Conservation (phyloP, 306 rosid genomes). For the Delonix regia region DNA sequence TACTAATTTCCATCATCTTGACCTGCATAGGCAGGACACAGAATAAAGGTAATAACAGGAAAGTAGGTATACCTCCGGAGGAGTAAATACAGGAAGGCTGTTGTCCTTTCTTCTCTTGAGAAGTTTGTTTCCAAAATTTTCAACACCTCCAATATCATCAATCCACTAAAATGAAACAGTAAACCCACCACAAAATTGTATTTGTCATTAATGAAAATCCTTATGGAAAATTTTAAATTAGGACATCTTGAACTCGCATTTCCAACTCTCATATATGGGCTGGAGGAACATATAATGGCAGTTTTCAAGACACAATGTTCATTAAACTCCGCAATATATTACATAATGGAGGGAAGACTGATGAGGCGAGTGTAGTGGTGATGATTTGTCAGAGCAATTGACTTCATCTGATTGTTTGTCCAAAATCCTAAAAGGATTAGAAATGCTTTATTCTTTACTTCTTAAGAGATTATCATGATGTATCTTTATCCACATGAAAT, state of each 20-base stretch:
- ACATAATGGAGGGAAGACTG: neutral
- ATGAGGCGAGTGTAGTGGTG: neutral
- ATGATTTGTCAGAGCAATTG: conserved; percentile 17
- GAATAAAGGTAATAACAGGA: conserved; percentile 13
- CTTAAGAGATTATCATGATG: neutral
- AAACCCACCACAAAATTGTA: conserved; percentile 33
- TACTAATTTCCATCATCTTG: neutral
- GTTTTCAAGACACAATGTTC: conserved; percentile 3
- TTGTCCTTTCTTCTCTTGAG: conserved; percentile 63
- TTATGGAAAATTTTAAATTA: neutral
- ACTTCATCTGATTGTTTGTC: conserved; percentile 20
- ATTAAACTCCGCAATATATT: conserved; percentile 5
- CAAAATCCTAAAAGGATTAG: neutral
- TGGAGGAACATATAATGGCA: neutral
- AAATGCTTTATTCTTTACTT: conserved; percentile 3
- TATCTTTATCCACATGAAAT: neutral
- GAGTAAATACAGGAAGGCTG: conserved; percentile 77
- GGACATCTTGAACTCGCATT: conserved; percentile 19
- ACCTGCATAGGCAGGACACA: conserved; percentile 17
- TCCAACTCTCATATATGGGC: conserved; percentile 2
- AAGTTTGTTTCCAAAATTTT: conserved; percentile 69
- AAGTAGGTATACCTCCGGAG: conserved; percentile 71
- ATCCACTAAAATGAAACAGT: conserved; percentile 66
- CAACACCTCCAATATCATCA: conserved; percentile 87
- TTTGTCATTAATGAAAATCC: conserved; percentile 21